These are phyloP conservation scores for Buxus sempervirens DNA, from an alignment of 164 flowering plant species.

Conservation along the genomic window DNA sequence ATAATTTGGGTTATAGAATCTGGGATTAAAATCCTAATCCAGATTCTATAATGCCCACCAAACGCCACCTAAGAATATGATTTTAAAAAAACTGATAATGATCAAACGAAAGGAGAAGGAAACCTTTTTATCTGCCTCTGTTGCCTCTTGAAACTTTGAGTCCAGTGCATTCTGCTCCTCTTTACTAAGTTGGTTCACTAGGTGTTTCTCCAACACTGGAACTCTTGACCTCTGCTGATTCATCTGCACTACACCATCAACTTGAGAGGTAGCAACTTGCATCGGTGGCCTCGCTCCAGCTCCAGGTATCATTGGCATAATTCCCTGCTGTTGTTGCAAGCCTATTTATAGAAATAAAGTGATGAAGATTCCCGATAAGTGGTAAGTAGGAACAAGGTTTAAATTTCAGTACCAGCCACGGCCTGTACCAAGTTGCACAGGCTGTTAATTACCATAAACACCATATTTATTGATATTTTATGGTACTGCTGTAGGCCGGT, in stretches of 20 bases:
- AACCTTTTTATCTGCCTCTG: constrained; percentile 81
- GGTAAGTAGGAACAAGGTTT: constrained; percentile 13
- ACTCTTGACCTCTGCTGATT: constrained; percentile 68
- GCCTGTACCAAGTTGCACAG: too few relatives aligned
- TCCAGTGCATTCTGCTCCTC: constrained; percentile 79
- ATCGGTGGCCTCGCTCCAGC: constrained; percentile 51
- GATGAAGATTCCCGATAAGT: background rate
- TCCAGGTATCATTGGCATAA: constrained; percentile 34
- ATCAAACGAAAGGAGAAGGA: background rate
- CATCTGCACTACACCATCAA: constrained; percentile 36
- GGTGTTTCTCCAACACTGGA: constrained; percentile 78
- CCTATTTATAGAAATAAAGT: constrained; percentile 33
- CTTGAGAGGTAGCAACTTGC: constrained; percentile 33
- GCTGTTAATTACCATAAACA: too few relatives aligned
- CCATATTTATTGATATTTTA: too few relatives aligned
- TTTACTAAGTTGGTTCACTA: constrained; percentile 75
- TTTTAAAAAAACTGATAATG: too few relatives aligned
- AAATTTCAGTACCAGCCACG: too few relatives aligned
- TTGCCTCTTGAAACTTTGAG: constrained; percentile 74
- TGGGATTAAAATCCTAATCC: too few relatives aligned
- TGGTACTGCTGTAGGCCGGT: too few relatives aligned
- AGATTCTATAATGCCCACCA: too few relatives aligned
- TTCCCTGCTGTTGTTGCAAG: constrained; percentile 49
- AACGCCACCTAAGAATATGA: too few relatives aligned
- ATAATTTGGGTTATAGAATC: too few relatives aligned